These are phyloP conservation scores for Aspergillus fischeri DNA, from an alignment of 2,329 filamentous ascomycete genomes.

Conservation along the genomic window DNA sequence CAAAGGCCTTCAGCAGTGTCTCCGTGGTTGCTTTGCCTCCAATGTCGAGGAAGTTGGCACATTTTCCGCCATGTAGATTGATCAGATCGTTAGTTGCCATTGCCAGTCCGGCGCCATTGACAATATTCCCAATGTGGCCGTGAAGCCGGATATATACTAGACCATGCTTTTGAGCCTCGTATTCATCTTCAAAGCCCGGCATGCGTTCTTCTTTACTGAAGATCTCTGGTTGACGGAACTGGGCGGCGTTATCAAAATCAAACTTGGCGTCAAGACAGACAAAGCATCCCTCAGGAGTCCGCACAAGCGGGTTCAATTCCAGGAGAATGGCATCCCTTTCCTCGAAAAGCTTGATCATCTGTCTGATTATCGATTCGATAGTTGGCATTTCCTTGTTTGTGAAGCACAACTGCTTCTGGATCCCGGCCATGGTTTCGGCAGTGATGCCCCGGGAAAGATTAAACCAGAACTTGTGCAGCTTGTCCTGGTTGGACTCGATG, in stretches of 20 bases:
- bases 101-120: conserved; percentile 33
- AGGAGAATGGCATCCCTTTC: conserved; percentile 47
- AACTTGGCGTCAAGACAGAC: conserved; percentile 40
- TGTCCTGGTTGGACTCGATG: conserved; percentile 25
- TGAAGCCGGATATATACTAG: conserved; percentile 29
- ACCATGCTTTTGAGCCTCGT: conserved; percentile 33
- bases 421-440: conserved; percentile 17
- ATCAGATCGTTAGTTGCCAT: conserved; percentile 35
- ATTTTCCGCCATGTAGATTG: conserved; percentile 21
- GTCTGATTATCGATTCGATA: conserved; percentile 28
- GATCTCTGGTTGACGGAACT: conserved; percentile 38
- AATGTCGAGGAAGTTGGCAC: conserved; percentile 33
- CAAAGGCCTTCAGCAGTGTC: conserved; percentile 26
- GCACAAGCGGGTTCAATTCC: conserved; percentile 40
- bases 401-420: conserved; percentile 23
- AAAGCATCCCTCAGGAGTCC: conserved; percentile 27
- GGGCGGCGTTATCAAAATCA: conserved; percentile 48
- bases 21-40: conserved; percentile 28
- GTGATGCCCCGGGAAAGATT: conserved; percentile 22
- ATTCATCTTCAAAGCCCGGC: conserved; percentile 28
- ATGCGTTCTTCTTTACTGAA: conserved; percentile 36
- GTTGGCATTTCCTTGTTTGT: conserved; percentile 20
- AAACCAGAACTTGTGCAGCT: conserved; percentile 27
- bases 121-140: conserved; percentile 31
- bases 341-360: conserved; percentile 35